Base-by-base conservation (phyloP, 1,284 basidiomycete genomes). In the Ceratobasidium sp. region DNA sequence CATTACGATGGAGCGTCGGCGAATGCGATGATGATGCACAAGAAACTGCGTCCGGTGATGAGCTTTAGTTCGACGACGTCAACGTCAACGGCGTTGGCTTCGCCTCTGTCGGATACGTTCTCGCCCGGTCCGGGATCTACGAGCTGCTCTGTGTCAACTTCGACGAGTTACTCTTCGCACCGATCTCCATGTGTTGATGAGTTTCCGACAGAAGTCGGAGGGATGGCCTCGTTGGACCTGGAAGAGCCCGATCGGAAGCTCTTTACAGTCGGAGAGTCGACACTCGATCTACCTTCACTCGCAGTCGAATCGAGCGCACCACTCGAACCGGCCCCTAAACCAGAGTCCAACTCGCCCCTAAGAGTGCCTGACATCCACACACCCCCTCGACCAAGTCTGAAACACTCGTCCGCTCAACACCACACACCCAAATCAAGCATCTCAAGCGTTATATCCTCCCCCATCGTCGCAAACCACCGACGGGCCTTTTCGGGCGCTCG, bases 201-300 rank as follows among this genome's bases (percentile, higher is more conserved):
- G 18, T 75, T 75, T 46, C 71, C 71, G 40, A 75, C 60, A 9
- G 71, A 75, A 44, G 71, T 75, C 20, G 71, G 71, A 39, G 71
- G 71, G 15, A 28, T 44, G 9, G 60, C 23, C 4, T 75, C 71
- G 23, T 33, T 75, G 42, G 71, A 75, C 5, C 28, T 75, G 40
- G 58, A 75, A 18, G 60, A 55, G 49, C 64, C 60, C 33, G 60
- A 63, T 18, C 60, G 60, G 60, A 42, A 40, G 39, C 28, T 63
- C n/a, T 42, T 63, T 20, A 63, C 60, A n/a, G 13, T 39, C n/a
- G 60, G 39, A n/a, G 60, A 63, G 26, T 42, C 39, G n/a, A 18
- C 39, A 63, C 2, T 63, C 42, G 46, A 10, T 49, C 18, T 18
- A 18, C 46, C 46, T 18, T 63, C 39, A 42, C 28, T 42, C 60